These are phyloP conservation scores for Fusarium musae DNA, from an alignment of 2,329 filamentous ascomycete genomes.

Conservation along the genomic window DNA sequence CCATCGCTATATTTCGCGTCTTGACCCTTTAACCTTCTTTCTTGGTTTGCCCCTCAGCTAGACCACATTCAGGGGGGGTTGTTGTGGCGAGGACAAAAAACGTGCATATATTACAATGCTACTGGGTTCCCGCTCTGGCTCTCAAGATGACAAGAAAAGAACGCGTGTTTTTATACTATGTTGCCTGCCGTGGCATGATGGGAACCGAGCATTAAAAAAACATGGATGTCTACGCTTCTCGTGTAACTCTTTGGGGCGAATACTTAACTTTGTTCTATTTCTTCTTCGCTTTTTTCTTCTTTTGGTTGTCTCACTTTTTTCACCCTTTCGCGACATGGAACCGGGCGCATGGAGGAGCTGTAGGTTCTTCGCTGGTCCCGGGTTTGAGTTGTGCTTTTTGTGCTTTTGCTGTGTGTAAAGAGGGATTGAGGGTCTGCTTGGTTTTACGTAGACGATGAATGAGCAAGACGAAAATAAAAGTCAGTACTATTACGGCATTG, in stretches of 20 bases:
- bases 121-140: constrained; percentile 19
- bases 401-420: constrained; percentile 18
- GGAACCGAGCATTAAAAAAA: constrained; percentile 29
- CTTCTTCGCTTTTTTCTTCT: constrained; percentile 30
- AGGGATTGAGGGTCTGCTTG: constrained; percentile 34
- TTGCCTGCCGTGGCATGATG: constrained; percentile 9
- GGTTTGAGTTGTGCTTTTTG: constrained; percentile 20
- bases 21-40: constrained; percentile 27
- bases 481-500: constrained; percentile 38
- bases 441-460: constrained; percentile 46
- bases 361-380: constrained; percentile 21
- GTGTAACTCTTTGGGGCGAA: constrained; percentile 40
- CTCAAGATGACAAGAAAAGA: constrained; percentile 3
- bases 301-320: constrained; percentile 16
- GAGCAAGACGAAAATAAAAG: constrained; percentile 47
- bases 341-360: constrained; percentile 22
- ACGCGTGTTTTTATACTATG: constrained; percentile 15
- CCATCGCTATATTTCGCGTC: constrained; percentile 19
- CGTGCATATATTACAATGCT: constrained; percentile 32
- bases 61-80: constrained; percentile 15
- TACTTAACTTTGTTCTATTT: constrained; percentile 31
- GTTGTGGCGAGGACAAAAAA: constrained; percentile 7
- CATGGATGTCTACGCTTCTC: constrained; percentile 39
- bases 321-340: neutral
- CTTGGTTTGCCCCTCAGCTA: constrained; percentile 31